Evolutionary conservation across 352 stramenopile genomes (phyloP).

Genomic region (Sclerospora graminicola): DNA sequence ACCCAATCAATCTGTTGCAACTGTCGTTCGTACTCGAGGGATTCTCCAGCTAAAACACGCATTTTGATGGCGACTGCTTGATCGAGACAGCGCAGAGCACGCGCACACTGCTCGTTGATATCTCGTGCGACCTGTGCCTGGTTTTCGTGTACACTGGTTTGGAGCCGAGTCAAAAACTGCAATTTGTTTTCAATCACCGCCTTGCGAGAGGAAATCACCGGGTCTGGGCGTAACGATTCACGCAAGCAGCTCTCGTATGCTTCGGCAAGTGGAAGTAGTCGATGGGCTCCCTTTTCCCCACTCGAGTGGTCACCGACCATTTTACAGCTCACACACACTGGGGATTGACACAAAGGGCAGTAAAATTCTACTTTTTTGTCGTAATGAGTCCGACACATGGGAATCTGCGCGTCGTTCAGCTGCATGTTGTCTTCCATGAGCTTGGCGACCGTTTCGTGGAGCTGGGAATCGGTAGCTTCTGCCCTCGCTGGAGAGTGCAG

Average conservation of each 20-base stretch:
- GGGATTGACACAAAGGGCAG: constrained; percentile 43
- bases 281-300: constrained; percentile 54
- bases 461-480: too few species aligned
- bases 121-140: constrained; percentile 31
- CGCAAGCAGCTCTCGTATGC: too few species aligned
- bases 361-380: constrained; percentile 70
- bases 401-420: constrained; percentile 14
- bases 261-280: too few species aligned
- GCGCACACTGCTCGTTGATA: constrained; percentile 42
- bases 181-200: constrained; percentile 51
- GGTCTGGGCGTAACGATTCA: constrained; percentile 52
- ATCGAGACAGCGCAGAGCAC: constrained; percentile 33
- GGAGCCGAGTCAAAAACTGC: constrained; percentile 22
- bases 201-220: constrained; percentile 56
- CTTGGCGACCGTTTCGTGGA: too few species aligned
- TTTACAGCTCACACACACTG: constrained; percentile 74
- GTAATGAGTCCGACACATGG: constrained; percentile 30
- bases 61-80: constrained; percentile 36
- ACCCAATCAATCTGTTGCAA: too few species aligned
- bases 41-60: constrained; percentile 40
- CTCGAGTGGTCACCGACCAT: constrained; percentile 74
- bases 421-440: constrained; percentile 19
- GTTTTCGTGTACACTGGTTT: constrained; percentile 32
- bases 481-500: too few species aligned
- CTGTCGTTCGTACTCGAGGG: too few species aligned